These are phyloP conservation scores for Spathaspora passalidarum DNA, from an alignment of 805 yeast genomes.

Conservation along the genomic window DNA sequence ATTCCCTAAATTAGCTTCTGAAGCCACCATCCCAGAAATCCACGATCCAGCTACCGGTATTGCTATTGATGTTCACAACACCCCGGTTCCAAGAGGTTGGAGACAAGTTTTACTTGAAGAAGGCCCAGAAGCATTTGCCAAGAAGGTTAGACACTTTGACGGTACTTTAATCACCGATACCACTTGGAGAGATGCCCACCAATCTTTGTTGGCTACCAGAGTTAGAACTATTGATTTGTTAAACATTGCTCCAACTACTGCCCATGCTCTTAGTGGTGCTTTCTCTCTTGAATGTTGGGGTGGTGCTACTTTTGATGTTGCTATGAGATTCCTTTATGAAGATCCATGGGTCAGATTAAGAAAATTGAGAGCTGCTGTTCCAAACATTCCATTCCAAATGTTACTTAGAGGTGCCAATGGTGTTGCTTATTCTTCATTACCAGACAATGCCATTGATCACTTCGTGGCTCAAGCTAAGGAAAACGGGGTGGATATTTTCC, in stretches of 20 bases:
- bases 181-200: constrained; percentile 99
- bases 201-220: constrained; percentile 94
- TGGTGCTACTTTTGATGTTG: constrained; percentile 98
- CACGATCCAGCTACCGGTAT: constrained; percentile 59
- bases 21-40: constrained; percentile 73
- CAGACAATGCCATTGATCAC: constrained; percentile 98
- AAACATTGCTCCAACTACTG: constrained; percentile 91
- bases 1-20: constrained; percentile 73
- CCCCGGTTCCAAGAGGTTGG: constrained; percentile 73
- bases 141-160: constrained; percentile 74
- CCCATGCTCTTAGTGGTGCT: constrained; percentile 84
- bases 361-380: constrained; percentile 82
- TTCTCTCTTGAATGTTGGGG: constrained; percentile 99
- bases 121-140: constrained; percentile 90
- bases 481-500: constrained; percentile 94
- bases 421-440: constrained; percentile 95
- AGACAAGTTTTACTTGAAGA: constrained; percentile 78
- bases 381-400: constrained; percentile 99
- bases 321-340: constrained; percentile 97
- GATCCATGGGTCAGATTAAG: constrained; percentile 98
- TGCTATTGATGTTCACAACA: constrained; percentile 52
- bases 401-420: constrained; percentile 99
- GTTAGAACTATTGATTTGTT: constrained; percentile 90
- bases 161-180: constrained; percentile 97
- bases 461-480: constrained; percentile 93